Conservation (phyloP, 192 early-diverging fungal genomes). For the Umbelopsis sp. region DNA sequence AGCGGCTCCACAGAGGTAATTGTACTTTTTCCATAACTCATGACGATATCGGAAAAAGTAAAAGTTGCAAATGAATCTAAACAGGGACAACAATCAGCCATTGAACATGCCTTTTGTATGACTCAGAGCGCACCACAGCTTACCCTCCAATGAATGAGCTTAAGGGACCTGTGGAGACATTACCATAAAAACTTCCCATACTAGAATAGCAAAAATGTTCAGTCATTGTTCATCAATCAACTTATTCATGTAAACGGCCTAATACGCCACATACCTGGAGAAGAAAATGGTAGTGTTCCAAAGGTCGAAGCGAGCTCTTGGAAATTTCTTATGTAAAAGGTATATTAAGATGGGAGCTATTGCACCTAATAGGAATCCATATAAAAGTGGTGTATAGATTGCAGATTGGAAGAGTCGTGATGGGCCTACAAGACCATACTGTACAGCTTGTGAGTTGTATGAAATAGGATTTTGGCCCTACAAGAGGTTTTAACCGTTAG, state of each 20-base stretch:
- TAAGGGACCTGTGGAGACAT: constrained; percentile 45
- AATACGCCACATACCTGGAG: constrained; percentile 11
- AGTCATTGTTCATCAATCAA: too few species aligned
- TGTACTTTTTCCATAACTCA: constrained; percentile 46
- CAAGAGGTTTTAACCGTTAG: neutral
- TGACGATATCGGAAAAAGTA: constrained; percentile 49
- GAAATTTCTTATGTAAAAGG: constrained; percentile 44
- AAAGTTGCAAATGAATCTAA: constrained; percentile 44
- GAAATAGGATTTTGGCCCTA: constrained; percentile 18
- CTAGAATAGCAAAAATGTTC: neutral
- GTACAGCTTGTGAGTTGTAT: constrained; percentile 35
- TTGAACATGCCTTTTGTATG: neutral
- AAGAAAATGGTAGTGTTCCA: constrained; percentile 50
- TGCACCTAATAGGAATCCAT: constrained; percentile 48
- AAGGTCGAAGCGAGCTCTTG: constrained; percentile 42
- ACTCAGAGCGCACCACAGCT: neutral
- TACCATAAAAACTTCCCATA: constrained; percentile 49
- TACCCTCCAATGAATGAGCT: constrained; percentile 41
- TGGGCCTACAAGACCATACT: constrained; percentile 42
- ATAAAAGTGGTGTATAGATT: constrained; percentile 46
- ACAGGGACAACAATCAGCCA: neutral
- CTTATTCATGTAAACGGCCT: too few species aligned
- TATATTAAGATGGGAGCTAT: constrained; percentile 40
- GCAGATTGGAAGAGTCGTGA: constrained; percentile 38
- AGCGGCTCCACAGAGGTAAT: constrained; percentile 42